phyloP scores from a whole-genome alignment of 805 yeast genomes.

The Metschnikowia peoriensis region DNA sequence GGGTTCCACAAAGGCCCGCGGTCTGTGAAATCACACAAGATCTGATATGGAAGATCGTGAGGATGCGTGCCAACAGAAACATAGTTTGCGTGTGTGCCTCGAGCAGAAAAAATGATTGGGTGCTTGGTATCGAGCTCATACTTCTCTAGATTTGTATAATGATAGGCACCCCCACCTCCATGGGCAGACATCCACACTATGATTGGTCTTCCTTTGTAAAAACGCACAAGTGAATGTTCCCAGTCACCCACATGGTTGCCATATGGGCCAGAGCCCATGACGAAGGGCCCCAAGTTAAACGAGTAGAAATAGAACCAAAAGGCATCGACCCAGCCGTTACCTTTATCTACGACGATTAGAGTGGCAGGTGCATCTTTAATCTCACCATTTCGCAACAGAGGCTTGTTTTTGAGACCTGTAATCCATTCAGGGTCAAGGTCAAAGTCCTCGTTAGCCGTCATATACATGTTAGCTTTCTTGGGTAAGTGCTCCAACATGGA shows the following conservation, averaged over 20 bases:
- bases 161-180: constrained; percentile 93
- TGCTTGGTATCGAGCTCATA: constrained; percentile 41
- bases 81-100: constrained; percentile 97
- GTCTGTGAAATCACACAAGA: constrained; percentile 89
- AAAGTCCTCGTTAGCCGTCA: constrained; percentile 73
- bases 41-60: constrained; percentile 91
- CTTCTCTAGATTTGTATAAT: constrained; percentile 72
- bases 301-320: constrained; percentile 96
- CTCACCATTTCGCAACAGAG: constrained; percentile 68
- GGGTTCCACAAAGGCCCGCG: constrained; percentile 97
- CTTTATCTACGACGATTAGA: constrained; percentile 83
- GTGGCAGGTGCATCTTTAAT: constrained; percentile 77
- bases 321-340: constrained; percentile 92
- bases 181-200: constrained; percentile 97
- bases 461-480: constrained; percentile 41
- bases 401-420: constrained; percentile 67
- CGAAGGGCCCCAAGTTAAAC: constrained; percentile 92
- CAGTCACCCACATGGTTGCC: constrained; percentile 98
- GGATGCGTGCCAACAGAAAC: constrained; percentile 95
- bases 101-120: constrained; percentile 84
- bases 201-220: constrained; percentile 74
- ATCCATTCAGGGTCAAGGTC: constrained; percentile 76
- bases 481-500: constrained; percentile 32
- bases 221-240: constrained; percentile 92
- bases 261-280: constrained; percentile 96